Base-by-base conservation (phyloP, 176 grass and related monocot genomes). In the Poa annua region DNA sequence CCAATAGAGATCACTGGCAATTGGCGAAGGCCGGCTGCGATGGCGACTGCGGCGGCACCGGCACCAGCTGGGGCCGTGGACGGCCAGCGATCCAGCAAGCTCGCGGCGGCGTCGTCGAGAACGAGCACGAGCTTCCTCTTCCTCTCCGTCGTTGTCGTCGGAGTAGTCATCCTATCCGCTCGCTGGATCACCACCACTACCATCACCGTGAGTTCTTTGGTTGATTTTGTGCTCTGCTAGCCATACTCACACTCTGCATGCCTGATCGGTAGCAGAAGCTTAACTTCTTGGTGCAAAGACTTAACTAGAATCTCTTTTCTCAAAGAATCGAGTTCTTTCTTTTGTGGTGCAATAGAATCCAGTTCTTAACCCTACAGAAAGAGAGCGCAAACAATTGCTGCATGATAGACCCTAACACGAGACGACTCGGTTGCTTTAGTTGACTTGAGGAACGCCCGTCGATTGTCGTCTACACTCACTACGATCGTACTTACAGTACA, bases 101-200 rank as follows among this genome's bases (percentile, higher is more conserved):
- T 79, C 36, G 8, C 8, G 11, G 57, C 29, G 48, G 36, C 38
- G 74, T 1, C 82, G 56, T 79, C 84, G 56, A 78, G 74, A 21
- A 86, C 84, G 48, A 74, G 79, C 56, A 44, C 84, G 11, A 33
- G 80, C 49, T 86, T 86, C 84, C 88, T 86, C 80, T 90, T 90
- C 74, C 25, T 90, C 80, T 57, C 66, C 3, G 67, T 83, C 38
- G 39, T 83, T 21, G 49, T 41, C 74, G 66, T 78, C 66, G 88
- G 74, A 14, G 80, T 35, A 9, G 59, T 90, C 75, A 21, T 17
- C 59, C 50, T 38, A 6, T 90, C 80, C 0, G 57, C 49, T 8
- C 88, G 88, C 34, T 90, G 84, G 80, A 86, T 90, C 79, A 64
- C 76, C 70, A 71, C 17, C 66, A 29, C 77, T 7, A 8, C 38